phyloP scores from a whole-genome alignment of 31 red algal genomes.

The Porphyra umbilicalis region DNA sequence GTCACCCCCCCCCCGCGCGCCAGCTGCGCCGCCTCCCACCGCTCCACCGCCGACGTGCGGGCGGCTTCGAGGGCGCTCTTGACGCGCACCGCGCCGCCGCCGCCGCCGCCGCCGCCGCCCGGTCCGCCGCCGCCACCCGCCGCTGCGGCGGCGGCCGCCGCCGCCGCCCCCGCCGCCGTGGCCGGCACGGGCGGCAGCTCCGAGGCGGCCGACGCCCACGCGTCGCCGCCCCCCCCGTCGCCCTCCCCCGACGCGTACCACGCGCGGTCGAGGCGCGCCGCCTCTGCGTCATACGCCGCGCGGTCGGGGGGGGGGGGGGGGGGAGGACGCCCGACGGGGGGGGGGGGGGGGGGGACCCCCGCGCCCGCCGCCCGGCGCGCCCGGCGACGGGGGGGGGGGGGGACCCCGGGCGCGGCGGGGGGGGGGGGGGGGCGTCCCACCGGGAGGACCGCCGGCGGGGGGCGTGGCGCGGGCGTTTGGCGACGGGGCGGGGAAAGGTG shows the following conservation, averaged over 20 bases:
- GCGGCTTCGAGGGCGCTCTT: background rate
- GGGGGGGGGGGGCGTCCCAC: background rate
- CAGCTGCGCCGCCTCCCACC: conserved; percentile 1
- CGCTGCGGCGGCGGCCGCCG: background rate
- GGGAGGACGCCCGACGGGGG: background rate
- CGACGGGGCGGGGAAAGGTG: background rate
- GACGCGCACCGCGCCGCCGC: background rate
- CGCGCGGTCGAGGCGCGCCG: background rate
- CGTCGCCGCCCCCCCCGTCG: background rate
- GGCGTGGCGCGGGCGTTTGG: background rate
- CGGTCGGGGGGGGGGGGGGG: background rate
- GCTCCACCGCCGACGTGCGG: background rate
- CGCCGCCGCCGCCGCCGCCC: background rate
- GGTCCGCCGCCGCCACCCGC: background rate
- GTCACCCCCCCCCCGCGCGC: background rate
- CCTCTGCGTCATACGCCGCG: background rate
- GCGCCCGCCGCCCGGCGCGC: no score
- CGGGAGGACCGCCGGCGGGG: background rate
- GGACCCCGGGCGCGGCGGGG: background rate
- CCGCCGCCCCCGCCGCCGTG: background rate
- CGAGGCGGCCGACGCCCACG: background rate
- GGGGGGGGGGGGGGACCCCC: background rate
- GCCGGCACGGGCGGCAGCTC: background rate
- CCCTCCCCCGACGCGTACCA: background rate
- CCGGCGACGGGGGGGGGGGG: background rate